phyloP scores from a whole-genome alignment of 2,329 filamentous ascomycete genomes.

The Scedosporium dehoogii region DNA sequence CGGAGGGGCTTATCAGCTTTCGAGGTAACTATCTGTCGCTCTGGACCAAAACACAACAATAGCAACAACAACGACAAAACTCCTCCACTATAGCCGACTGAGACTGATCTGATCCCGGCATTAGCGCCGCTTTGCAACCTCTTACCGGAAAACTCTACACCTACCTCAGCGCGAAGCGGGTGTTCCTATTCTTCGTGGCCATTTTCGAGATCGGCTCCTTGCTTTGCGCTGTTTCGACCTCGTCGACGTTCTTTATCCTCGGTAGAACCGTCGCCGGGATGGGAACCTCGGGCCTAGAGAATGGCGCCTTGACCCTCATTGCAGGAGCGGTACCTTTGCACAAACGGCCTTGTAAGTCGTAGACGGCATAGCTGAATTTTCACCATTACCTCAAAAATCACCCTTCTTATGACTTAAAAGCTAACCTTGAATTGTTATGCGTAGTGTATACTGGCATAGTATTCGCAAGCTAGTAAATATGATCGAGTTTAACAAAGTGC shows the following conservation, averaged over 20 bases:
- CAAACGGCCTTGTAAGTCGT: slow-evolving; percentile 18
- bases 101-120: no score
- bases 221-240: slow-evolving; percentile 16
- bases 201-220: slow-evolving; percentile 19
- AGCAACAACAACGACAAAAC: background rate
- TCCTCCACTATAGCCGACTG: no score
- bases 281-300: slow-evolving; percentile 24
- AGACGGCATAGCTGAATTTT: background rate
- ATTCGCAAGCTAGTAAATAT: no score
- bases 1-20: slow-evolving; percentile 34
- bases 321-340: slow-evolving; percentile 24
- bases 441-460: background rate
- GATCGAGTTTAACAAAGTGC: no score
- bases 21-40: slow-evolving; percentile 17
- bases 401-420: no score
- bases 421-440: background rate
- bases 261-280: slow-evolving; percentile 27
- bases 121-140: slow-evolving; percentile 36
- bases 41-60: background rate
- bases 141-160: slow-evolving; percentile 39
- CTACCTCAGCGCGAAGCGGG: slow-evolving; percentile 26
- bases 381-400: no score
- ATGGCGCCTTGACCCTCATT: slow-evolving; percentile 16
- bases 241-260: slow-evolving; percentile 23
- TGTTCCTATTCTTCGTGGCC: slow-evolving; percentile 12